Evolutionary conservation across 2,329 filamentous ascomycete genomes (phyloP).

Genomic region (Parastagonospora nodorum): DNA sequence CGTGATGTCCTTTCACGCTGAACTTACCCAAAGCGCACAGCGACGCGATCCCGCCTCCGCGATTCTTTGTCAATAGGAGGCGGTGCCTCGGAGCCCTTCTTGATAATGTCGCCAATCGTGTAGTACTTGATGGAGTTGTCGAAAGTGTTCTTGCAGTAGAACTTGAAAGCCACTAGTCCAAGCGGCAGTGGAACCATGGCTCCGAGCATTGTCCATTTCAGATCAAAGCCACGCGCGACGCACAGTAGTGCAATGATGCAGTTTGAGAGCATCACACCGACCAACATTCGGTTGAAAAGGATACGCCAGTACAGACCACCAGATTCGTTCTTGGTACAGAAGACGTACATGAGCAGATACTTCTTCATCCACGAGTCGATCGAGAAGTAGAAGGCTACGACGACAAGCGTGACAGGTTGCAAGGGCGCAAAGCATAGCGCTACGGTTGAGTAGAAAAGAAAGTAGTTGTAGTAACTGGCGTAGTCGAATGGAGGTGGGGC

Average conservation of each 20-base stretch:
- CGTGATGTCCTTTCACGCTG: not conserved
- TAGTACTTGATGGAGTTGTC: slow-evolving; percentile 83
- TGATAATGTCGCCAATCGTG: slow-evolving; percentile 65
- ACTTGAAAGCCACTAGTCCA: slow-evolving; percentile 81
- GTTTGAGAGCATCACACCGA: slow-evolving; percentile 78
- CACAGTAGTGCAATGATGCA: slow-evolving; percentile 77
- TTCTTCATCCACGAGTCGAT: slow-evolving; percentile 93
- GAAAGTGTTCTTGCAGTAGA: slow-evolving; percentile 76
- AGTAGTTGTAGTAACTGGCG: slow-evolving; percentile 97
- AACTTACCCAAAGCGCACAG: slow-evolving; percentile 68
- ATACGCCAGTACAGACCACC: slow-evolving; percentile 92
- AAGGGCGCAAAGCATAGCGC: slow-evolving; percentile 82
- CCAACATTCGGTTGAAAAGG: slow-evolving; percentile 89
- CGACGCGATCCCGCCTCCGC: slow-evolving; percentile 67
- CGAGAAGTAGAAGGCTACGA: slow-evolving; percentile 86
- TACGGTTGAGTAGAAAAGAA: slow-evolving; percentile 91
- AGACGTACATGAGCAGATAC: slow-evolving; percentile 91
- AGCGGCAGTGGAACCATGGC: slow-evolving; percentile 76
- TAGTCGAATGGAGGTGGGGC: slow-evolving; percentile 94
- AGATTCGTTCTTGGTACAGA: slow-evolving; percentile 95
- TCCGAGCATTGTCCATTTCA: slow-evolving; percentile 63
- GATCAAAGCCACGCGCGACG: slow-evolving; percentile 64
- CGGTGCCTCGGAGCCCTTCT: slow-evolving; percentile 54
- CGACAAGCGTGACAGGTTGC: slow-evolving; percentile 84
- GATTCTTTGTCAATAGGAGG: slow-evolving; percentile 50